Evolutionary conservation across 345 rosid species (phyloP), one percentile per base, ranked within the genome.

Genomic region (Acer yangbiense): DNA sequence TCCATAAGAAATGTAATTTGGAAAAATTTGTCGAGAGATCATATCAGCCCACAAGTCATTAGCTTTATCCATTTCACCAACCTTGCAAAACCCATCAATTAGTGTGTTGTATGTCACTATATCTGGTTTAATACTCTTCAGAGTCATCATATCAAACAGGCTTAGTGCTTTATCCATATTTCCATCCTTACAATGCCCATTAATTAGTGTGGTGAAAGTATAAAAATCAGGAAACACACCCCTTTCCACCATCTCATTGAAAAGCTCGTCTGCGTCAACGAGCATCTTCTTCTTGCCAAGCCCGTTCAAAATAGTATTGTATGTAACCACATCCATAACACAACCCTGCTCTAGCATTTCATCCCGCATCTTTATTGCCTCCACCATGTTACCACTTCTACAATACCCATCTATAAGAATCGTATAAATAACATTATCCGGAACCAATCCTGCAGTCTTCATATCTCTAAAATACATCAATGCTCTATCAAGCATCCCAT

Each of bases 101-200:
- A 93, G 71, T 18, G 95, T 87, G 84, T 93, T 93, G 85, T 84
- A 94, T 0, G 97, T 88, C 83, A 93, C 97, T 69, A 87, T 85
- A 65, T 93, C 97, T 27, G 93, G 88, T 75, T 86, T 88, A 67
- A 93, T 87, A 78, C 84, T 88, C 83, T 85, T 84, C 72, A 83
- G 86, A 9, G 82, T 81, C 97, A 91, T 95, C 71, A 78, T 82
- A 58, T 82, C 78, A 44, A 89, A 93, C 44, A 89, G 78, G 80
- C 79, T 83, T 23, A 86, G 72, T 29, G 97, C 95, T 70, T 81
- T 86, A 18, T 76, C 71, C 86, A 90, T 85, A 82, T 93, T 84
- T n/a, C 95, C 92, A 41, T 85, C 87, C 97, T 87, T 93, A 79
- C 97, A 89, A 69, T 91, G 90, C 9, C 95, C 95, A 81, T 85